A percentile compares a stretch with the other conserved stretches of the same genome.
phyloP scores from a whole-genome alignment of 2,329 filamentous ascomycete species.

The Leptographium procerum region DNA sequence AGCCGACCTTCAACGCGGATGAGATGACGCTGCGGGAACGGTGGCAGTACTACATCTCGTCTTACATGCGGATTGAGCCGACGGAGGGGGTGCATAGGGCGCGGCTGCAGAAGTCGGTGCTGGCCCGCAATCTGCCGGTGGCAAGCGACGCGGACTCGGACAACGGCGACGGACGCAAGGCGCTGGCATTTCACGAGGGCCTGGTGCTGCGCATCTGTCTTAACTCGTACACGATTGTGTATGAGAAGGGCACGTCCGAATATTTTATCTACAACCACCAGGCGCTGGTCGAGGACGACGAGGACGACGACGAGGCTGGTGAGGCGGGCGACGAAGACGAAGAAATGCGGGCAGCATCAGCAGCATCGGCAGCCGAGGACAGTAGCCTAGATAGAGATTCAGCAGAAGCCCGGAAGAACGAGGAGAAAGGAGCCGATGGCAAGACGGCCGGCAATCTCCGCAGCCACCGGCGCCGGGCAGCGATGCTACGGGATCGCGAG shows the following conservation, averaged over 20 bases:
- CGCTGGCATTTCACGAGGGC: conserved; percentile 53
- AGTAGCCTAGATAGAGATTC: too few relatives aligned
- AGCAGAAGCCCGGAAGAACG: too few relatives aligned
- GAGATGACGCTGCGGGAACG: conserved; percentile 72
- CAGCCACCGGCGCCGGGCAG: not conserved
- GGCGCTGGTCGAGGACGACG: conserved; percentile 56
- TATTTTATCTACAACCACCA: conserved; percentile 62
- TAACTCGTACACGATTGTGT: conserved; percentile 70
- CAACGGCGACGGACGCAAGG: conserved; percentile 48
- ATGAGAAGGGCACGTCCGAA: conserved; percentile 58
- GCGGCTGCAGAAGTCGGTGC: conserved; percentile 55
- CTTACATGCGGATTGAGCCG: conserved; percentile 77
- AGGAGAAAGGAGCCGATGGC: not conserved
- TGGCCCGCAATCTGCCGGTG: conserved; percentile 59
- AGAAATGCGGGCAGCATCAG: too few relatives aligned
- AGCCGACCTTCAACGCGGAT: conserved; percentile 74
- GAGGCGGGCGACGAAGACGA: conserved; percentile 1
- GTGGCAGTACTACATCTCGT: conserved; percentile 95
- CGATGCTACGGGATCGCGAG: conserved; percentile 29
- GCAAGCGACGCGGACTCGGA: conserved; percentile 51
- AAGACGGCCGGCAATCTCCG: conserved; percentile 14
- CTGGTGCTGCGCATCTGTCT: conserved; percentile 64
- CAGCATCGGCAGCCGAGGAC: too few relatives aligned
- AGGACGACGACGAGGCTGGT: conserved; percentile 2
- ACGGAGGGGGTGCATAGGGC: conserved; percentile 66